phyloP scores from a whole-genome alignment of 495 filamentous ascomycete species.

The Aspergillus steynii region DNA sequence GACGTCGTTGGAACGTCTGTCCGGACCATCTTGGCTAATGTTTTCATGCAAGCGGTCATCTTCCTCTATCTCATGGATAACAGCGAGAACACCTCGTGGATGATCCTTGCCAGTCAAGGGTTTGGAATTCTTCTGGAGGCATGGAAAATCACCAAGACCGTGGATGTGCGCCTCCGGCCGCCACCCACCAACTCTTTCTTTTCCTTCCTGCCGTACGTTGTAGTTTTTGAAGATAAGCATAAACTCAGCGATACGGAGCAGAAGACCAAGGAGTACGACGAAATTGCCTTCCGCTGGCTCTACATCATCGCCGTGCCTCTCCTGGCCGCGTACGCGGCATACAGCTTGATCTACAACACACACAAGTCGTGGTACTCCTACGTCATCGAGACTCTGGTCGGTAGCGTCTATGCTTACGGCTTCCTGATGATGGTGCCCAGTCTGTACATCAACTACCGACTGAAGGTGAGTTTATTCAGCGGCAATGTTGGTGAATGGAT shows the following conservation, averaged over 20 bases:
- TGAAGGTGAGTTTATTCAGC: constrained; percentile 59
- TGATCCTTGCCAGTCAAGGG: constrained; percentile 93
- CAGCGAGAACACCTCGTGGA: constrained; percentile 96
- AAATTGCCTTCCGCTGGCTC: constrained; percentile 95
- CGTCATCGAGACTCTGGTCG: constrained; percentile 87
- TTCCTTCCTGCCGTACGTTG: constrained; percentile 75
- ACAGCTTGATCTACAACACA: constrained; percentile 87
- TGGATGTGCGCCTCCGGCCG: constrained; percentile 81
- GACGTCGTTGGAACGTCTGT: constrained; percentile 95
- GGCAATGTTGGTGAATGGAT: not conserved
- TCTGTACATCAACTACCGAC: constrained; percentile 97
- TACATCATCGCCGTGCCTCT: constrained; percentile 90
- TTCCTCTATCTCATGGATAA: constrained; percentile 99
- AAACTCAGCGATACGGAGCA: constrained; percentile 91
- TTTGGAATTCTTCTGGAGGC: constrained; percentile 92
- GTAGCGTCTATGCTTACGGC: constrained; percentile 95
- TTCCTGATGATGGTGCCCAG: constrained; percentile 99
- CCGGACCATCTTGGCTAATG: constrained; percentile 93
- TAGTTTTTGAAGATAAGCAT: constrained; percentile 96
- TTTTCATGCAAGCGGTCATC: constrained; percentile 95
- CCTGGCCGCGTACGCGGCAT: constrained; percentile 82
- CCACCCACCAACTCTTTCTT: constrained; percentile 62
- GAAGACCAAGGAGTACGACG: constrained; percentile 97
- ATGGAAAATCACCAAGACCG: constrained; percentile 98
- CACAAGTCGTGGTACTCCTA: constrained; percentile 99